phyloP scores from a whole-genome alignment of 1,139 yeast species.

The Pneumocystis canis region DNA sequence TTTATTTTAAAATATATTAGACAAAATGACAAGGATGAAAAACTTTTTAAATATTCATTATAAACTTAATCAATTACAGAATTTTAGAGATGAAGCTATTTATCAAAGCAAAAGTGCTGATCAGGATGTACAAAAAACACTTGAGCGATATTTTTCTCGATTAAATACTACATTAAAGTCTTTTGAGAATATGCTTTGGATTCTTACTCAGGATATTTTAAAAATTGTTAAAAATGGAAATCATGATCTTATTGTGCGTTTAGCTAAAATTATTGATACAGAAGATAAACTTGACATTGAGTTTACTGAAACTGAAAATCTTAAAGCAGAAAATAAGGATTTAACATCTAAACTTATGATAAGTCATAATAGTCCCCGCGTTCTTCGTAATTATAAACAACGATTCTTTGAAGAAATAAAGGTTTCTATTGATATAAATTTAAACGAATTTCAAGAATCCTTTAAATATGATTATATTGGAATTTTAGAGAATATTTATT shows the following conservation, averaged over 20 bases:
- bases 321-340: conserved; percentile 17
- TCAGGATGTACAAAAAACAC: conserved; percentile 58
- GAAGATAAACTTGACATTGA: conserved; percentile 61
- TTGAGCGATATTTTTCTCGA: conserved; percentile 44
- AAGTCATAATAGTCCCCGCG: conserved; percentile 15
- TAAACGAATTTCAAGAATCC: conserved; percentile 53
- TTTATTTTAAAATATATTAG: conserved; percentile 19
- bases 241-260: conserved; percentile 48
- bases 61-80: conserved; percentile 53
- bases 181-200: conserved; percentile 51
- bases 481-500: conserved; percentile 56
- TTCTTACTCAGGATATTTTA: conserved; percentile 47
- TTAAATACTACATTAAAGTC: conserved; percentile 36
- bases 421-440: conserved; percentile 33
- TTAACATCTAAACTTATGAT: conserved; percentile 3
- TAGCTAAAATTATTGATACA: conserved; percentile 60
- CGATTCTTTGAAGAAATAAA: conserved; percentile 50
- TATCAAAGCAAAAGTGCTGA: conserved; percentile 40
- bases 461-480: conserved; percentile 37
- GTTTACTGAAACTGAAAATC: conserved; percentile 23
- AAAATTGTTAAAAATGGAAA: conserved; percentile 61
- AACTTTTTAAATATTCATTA: conserved; percentile 55
- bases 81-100: conserved; percentile 61
- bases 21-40: conserved; percentile 27
- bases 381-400: conserved; percentile 47